Percentiles rank a stretch among this genome's conserved stretches.
These are phyloP conservation scores for Capronia epimyces DNA, from an alignment of 2,329 filamentous ascomycete genomes.

Conservation along the genomic window DNA sequence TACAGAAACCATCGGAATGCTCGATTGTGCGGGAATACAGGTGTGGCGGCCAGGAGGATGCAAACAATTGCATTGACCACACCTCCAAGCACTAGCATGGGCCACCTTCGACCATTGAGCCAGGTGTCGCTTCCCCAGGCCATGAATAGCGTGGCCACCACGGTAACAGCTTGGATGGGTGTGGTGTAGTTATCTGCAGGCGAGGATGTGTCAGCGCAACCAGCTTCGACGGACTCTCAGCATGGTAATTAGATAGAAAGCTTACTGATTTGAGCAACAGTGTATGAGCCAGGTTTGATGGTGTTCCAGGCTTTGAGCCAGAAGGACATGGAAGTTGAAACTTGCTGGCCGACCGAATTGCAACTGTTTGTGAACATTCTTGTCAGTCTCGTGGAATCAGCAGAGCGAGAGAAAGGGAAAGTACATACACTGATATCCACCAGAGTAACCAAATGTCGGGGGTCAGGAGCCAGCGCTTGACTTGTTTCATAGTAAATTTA, in stretches of 20 bases:
- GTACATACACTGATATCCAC: not conserved
- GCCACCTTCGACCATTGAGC: constrained; percentile 1
- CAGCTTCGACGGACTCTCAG: not conserved
- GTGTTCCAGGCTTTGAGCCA: constrained; percentile 3
- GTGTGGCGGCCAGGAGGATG: constrained; percentile 1
- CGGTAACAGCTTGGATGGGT: not conserved
- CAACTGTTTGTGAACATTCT: not conserved
- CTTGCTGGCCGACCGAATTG: constrained; percentile 1
- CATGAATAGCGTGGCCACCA: constrained; percentile 1
- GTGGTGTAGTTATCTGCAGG: constrained; percentile 3
- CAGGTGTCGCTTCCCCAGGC: constrained; percentile 3
- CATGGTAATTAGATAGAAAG: not conserved
- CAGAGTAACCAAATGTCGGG: constrained; percentile 4
- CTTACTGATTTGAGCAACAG: constrained; percentile 6
- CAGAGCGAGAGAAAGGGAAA: not conserved
- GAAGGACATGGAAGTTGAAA: not conserved
- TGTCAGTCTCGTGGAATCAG: not conserved
- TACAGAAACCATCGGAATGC: not conserved
- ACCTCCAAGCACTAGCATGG: not conserved
- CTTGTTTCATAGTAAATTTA: not conserved
- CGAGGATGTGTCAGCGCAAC: too few species aligned
- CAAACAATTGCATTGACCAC: not conserved
- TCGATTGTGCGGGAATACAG: not conserved
- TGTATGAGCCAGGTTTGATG: constrained; percentile 1
- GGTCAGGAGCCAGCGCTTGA: constrained; percentile 1